phyloP scores from a whole-genome alignment of 352 stramenopile species.

The Phytophthora palmivora region DNA sequence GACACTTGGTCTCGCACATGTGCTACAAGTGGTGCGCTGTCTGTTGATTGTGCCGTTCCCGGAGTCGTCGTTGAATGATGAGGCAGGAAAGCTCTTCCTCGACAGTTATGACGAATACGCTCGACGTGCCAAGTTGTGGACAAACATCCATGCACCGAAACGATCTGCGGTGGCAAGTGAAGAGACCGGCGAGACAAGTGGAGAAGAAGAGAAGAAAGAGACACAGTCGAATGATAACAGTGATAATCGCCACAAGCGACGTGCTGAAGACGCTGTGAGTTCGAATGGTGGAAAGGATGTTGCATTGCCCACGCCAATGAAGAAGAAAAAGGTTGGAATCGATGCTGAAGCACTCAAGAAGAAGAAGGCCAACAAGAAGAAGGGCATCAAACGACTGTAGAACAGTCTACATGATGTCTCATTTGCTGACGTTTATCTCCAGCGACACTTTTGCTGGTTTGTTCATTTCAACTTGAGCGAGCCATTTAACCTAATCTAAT shows the following conservation, averaged over 20 bases:
- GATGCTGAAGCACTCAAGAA: constrained; percentile 58
- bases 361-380: constrained; percentile 78
- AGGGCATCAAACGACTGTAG: constrained; percentile 73
- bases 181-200: constrained; percentile 29
- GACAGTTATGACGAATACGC: constrained; percentile 98
- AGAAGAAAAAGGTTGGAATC: constrained; percentile 52
- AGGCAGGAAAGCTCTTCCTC: constrained; percentile 99
- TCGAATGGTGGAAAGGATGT: constrained; percentile 21
- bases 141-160: constrained; percentile 89
- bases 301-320: constrained; percentile 31
- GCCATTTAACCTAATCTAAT: constrained; percentile 40
- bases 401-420: not conserved
- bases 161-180: constrained; percentile 31
- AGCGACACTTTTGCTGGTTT: constrained; percentile 23
- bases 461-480: constrained; percentile 10
- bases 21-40: constrained; percentile 98
- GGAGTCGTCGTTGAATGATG: constrained; percentile 98
- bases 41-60: constrained; percentile 99
- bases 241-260: constrained; percentile 27
- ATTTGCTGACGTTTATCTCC: constrained; percentile 7
- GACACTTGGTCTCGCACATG: constrained; percentile 94
- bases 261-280: constrained; percentile 20
- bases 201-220: constrained; percentile 34
- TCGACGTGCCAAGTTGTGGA: constrained; percentile 89
- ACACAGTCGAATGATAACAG: constrained; percentile 3